Base-by-base conservation (phyloP, 441 rosid species). In the Erysimum cheiri region DNA sequence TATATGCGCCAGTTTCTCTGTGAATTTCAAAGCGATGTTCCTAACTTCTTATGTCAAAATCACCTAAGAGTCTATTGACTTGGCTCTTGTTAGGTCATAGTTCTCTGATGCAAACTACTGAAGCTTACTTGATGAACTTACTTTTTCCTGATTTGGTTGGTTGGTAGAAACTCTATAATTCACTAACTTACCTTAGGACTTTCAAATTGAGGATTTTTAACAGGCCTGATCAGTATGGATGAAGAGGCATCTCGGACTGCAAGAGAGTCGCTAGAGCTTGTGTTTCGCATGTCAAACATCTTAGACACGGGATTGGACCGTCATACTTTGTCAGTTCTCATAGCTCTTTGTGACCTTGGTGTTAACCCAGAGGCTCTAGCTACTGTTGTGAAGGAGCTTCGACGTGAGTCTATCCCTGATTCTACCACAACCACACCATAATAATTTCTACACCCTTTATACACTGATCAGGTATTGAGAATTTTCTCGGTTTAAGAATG, bases 301-400 rank as follows among this genome's bases (percentile, higher is more conserved):
- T 82, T 89, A 6, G 88, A 89, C 26, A 89, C 88, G 0, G 96
- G 88, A 1, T 86, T 89, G 1, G 91, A 89, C 36, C 81, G 89
- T 47, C 90, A 89, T 64, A 87, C 92, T 3, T 82, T 89, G 55
- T 89, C 96, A 10, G 77, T 89, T 43, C 84, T 87, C 31, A 85
- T 89, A 32, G 90, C 89, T 8, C 84, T 87, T 14, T 85, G 92
- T 58, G 96, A 89, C 55, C 84, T 89, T 56, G 91, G 96, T 67
- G 74, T 83, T 40, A 89, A 89, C 66, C 96, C 96, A 3, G 91
- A 87, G 67, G 84, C 92, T 40, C 50, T 89, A 29, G 89, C 91
- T 31, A 84, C 96, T 33, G 81, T 84, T 31, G 89, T 85, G 13
- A 87, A 85, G 75, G 96, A 87, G 76, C 87, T 85, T 39, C 78